A percentile compares a stretch with the other conserved stretches of the same genome.
These are phyloP conservation scores for Auriscalpium vulgare DNA, from an alignment of 768 basidiomycete genomes.

Conservation along the genomic window DNA sequence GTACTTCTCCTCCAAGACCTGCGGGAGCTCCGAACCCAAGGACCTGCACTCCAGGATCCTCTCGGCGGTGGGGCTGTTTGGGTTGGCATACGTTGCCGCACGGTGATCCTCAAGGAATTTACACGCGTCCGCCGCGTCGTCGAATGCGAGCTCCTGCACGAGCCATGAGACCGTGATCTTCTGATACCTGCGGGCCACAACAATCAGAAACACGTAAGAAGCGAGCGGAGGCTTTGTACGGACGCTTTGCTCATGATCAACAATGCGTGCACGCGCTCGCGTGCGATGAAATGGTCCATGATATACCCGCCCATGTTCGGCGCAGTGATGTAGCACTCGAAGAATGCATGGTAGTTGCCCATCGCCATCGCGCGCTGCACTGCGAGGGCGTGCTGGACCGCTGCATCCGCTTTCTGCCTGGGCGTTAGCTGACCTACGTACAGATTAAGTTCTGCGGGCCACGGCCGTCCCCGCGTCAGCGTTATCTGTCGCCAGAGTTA, in stretches of 20 bases:
- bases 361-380: conserved; percentile 87
- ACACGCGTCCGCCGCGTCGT: conserved; percentile 50
- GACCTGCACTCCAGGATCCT: conserved; percentile 69
- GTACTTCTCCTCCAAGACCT: conserved; percentile 73
- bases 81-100: conserved; percentile 59
- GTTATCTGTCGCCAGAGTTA: not conserved
- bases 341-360: conserved; percentile 91
- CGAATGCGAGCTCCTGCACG: conserved; percentile 78
- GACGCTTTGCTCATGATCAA: conserved; percentile 92
- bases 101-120: conserved; percentile 66
- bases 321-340: conserved; percentile 72
- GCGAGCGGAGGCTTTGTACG: conserved; percentile 26
- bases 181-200: conserved; percentile 55
- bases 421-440: conserved; percentile 97
- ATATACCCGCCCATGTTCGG: conserved; percentile 98
- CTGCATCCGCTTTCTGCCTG: conserved; percentile 72
- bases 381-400: conserved; percentile 81
- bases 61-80: conserved; percentile 49
- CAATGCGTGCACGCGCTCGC: conserved; percentile 82
- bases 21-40: conserved; percentile 45
- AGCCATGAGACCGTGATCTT: conserved; percentile 73
- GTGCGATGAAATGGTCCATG: conserved; percentile 96
- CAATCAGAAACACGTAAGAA: not conserved
- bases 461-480: not conserved
- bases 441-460: conserved; percentile 78